Base-by-base conservation (phyloP, 192 early-diverging fungal species). In the Coemansia sp. region DNA sequence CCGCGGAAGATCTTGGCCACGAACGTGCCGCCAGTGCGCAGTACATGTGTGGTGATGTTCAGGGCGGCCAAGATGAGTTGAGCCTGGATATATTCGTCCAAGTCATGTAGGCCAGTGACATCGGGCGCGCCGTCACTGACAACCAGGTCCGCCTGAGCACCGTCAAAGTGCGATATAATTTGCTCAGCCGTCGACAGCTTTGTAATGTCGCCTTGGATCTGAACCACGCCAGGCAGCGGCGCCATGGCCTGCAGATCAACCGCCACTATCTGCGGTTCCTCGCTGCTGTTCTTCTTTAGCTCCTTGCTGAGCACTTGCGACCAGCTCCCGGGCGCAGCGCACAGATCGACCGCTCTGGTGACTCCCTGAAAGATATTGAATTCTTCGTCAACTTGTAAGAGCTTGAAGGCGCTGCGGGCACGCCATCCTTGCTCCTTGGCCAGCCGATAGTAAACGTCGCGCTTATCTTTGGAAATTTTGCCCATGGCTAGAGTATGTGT, bases 11-110 rank as follows among this genome's bases (percentile, higher is more conserved):
- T 99, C 78, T 99, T 99, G 59, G 98, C 95, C 27, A 98, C 90
- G 88, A 99, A 99, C 1, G 92, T 90, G 69, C 98, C 96, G 6
- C 96, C 95, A 0, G 85, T 88, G 9, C 88, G 86, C 60, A 99
- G 85, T 5, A 99, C 92, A 65, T 96, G 92, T 3, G 93, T 95
- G 62, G 97, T 97, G 76, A 99, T 99, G 74, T 98, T 98, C 63
- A 98, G 88, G 8, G 98, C 92, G 1, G 96, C 95, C 46, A 99
- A 84, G 48, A 98, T 81, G 10, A 99, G 87, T 77, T 99, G 96
- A 8, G 96, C 95, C 69, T 99, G 98, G 70, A 98, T 94, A 74
- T 96, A 99, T 82, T 99, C 98, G 85, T 99, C 98, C 87, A 98
- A 94, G 68, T 98, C 98, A 76, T 98, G 96, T 36, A 97, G 85